Evolutionary conservation across 169 alveolate species (phyloP).

Genomic region (Plasmodium coatneyi): DNA sequence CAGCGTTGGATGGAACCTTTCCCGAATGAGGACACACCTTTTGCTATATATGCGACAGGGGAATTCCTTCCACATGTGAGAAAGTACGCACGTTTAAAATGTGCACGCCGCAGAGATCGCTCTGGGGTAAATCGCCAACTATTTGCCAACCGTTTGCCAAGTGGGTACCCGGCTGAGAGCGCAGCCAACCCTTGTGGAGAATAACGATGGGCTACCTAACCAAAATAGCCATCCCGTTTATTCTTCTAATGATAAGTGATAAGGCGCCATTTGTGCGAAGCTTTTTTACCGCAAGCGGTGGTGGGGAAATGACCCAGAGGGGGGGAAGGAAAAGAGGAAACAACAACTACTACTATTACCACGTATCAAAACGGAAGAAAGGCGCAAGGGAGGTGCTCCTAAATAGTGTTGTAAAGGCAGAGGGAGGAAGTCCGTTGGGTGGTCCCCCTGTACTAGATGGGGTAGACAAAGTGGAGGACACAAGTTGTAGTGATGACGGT

Average conservation of each 20-base stretch:
- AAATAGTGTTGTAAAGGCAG: neutral
- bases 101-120: neutral
- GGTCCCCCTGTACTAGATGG: neutral
- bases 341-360: neutral
- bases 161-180: neutral
- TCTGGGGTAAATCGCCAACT: no score
- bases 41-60: neutral
- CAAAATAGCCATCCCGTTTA: conserved; percentile 11
- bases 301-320: neutral
- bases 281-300: conserved; percentile 1
- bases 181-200: conserved; percentile 9
- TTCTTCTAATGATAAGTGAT: neutral
- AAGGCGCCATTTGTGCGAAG: neutral
- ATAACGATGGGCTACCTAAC: conserved; percentile 26
- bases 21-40: neutral
- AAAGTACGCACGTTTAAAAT: neutral
- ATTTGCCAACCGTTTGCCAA: neutral
- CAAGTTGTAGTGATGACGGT: neutral
- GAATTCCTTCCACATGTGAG: neutral
- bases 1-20: neutral
- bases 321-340: neutral
- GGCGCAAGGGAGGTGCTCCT: neutral
- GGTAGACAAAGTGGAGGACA: neutral
- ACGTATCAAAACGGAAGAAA: neutral
- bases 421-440: neutral